Conservation (phyloP, 2,329 filamentous ascomycete species). For the Aureobasidium melanogenum region DNA sequence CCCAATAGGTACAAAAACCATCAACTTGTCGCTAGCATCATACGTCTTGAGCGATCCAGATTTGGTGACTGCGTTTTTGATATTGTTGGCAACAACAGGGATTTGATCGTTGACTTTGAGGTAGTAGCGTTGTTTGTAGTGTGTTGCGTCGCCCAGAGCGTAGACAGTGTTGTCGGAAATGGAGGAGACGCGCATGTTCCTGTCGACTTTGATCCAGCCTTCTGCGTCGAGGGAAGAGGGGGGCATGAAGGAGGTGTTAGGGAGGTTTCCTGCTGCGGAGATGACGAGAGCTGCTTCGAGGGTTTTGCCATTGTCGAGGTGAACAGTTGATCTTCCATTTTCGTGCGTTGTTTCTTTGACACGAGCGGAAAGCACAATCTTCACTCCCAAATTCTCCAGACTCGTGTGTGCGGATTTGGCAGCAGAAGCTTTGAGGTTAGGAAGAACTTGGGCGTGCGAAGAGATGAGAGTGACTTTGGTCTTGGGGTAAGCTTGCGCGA, state of each 20-base stretch:
- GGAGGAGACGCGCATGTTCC: conserved; percentile 2
- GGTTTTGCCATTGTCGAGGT: conserved; percentile 33
- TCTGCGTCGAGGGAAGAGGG: neutral
- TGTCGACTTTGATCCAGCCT: conserved; percentile 10
- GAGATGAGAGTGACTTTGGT: neutral
- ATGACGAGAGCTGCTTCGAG: conserved; percentile 41
- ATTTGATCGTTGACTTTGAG: conserved; percentile 12
- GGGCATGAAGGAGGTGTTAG: conserved; percentile 42
- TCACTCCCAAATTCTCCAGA: neutral
- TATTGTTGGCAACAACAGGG: neutral
- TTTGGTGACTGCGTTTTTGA: neutral
- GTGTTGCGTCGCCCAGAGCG: conserved; percentile 6
- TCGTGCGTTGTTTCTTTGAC: neutral
- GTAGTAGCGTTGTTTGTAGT: conserved; percentile 7
- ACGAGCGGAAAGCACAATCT: neutral
- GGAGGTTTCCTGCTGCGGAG: conserved; percentile 37
- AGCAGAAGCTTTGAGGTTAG: neutral
- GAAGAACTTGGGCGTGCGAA: conserved; percentile 1
- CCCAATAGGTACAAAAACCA: conserved; percentile 10
- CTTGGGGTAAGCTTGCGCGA: neutral
- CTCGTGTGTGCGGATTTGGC: neutral
- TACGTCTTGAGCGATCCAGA: neutral
- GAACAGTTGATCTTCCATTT: conserved; percentile 16
- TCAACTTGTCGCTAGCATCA: conserved; percentile 2
- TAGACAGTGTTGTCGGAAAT: neutral